Base-by-base conservation (phyloP, 2,329 filamentous ascomycete species). In the Beauveria australis region DNA sequence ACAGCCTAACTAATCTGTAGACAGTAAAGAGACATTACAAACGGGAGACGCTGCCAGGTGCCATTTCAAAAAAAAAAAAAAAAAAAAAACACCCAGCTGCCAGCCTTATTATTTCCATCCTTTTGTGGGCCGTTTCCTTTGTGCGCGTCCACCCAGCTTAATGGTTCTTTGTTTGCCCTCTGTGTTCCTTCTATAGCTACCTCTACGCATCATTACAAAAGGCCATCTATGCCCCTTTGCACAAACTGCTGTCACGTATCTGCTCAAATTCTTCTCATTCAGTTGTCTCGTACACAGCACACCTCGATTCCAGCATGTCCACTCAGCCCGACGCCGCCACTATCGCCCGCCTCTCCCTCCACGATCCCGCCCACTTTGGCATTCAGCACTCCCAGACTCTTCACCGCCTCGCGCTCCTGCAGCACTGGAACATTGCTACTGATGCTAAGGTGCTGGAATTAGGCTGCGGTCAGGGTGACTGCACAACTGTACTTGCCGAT, bases 381-480 rank as follows among this genome's bases (percentile, higher is more conserved):
- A 60, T 62, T 16, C 54, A 60, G 26, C 43, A 53, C 33, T 49
- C 47, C 30, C 61, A 60, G 60, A 69, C 68, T 10, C 46, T 61
- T 16, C 74, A 75, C 62, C 71, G 74, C 24, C 65, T 73, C 10
- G 49, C 61, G 3, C 66, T 75, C 3, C 54, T 71, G 16, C 62
- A 69, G 18, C 59, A 63, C 37, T 76, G 71, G 71, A 61, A 63
- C 30, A 70, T 76, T 52, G 7, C 54, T 3, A 66, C 71, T 0
- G 74, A 75, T 59, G 70, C 71, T 18, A 73, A 71, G 5, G 67
- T 82, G 9, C 72, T 84, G 1, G 81, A 84, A 66, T 66, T 84
- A 30, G 81, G 81, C 48, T 83, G 81, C 67, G 81, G 81, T 2
- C 81, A 84, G 64, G 81, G 81, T 3, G 79, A 81, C 64, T 78